A percentile compares a stretch with the other conserved stretches of the same genome.
phyloP scores from a whole-genome alignment of 495 filamentous ascomycete genomes.

The Cryomyces minteri region DNA sequence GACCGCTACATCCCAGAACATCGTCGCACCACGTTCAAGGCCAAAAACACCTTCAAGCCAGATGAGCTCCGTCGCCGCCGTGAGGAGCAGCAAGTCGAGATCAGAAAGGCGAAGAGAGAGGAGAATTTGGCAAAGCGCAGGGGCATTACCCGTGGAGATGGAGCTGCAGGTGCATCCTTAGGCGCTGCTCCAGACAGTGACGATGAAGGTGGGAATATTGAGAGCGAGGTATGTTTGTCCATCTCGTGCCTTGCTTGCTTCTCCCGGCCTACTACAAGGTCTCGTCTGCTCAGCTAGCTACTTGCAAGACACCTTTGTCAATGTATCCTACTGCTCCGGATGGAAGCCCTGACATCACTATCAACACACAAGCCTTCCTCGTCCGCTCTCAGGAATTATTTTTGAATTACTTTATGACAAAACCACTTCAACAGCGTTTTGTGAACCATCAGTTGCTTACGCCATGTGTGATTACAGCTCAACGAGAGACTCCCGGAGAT shows the following conservation, averaged over 20 bases:
- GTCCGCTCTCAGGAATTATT: too few species aligned
- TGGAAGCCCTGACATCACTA: neutral
- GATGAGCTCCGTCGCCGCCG: conserved; percentile 97
- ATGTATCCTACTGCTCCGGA: conserved; percentile 2
- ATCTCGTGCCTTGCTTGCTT: neutral
- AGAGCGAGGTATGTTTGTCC: conserved; percentile 72
- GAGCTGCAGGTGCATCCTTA: conserved; percentile 64
- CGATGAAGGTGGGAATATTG: conserved; percentile 84
- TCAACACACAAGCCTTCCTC: neutral
- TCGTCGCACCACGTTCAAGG: conserved; percentile 97
- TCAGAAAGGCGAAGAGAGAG: conserved; percentile 92
- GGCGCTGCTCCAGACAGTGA: conserved; percentile 89
- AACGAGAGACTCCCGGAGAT: conserved; percentile 96
- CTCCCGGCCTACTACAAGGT: too few species aligned
- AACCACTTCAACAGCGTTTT: neutral
- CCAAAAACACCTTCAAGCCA: conserved; percentile 92
- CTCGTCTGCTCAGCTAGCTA: too few species aligned
- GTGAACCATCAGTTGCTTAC: neutral
- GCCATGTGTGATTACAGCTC: conserved; percentile 34
- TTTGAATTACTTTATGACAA: too few species aligned
- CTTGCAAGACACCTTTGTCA: too few species aligned
- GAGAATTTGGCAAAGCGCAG: conserved; percentile 96
- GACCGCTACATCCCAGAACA: conserved; percentile 99
- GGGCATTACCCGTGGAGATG: conserved; percentile 67
- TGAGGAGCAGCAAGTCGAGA: conserved; percentile 98